Base-by-base conservation (phyloP, 768 basidiomycete species). In the Phlebiopsis gigantea region DNA sequence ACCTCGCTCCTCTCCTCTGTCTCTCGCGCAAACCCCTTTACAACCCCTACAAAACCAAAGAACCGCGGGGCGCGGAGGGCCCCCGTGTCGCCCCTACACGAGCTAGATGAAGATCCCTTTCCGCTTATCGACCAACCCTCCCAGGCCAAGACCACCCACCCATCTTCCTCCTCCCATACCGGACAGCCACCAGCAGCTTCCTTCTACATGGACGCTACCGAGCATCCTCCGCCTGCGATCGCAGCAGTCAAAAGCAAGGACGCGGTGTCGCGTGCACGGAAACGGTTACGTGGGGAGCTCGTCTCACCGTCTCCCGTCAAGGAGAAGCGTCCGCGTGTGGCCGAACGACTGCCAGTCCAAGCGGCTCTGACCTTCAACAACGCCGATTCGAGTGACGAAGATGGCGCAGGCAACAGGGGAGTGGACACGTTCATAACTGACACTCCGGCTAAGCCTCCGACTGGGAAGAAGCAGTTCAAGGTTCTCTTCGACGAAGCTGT, bases 251-350 rank as follows among this genome's bases (percentile, higher is more conserved):
- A 46, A 67, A 46, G 24, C 39, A 39, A 64, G 46, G 73, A 67
- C 48, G 80, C 87, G 12, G 69, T 90, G 28, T 79, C 78, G 24
- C 79, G 87, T 30, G 90, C 90, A 21, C 81, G 89, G 34, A 92
- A 92, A 68, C 84, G 90, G 55, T 76, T 92, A 17, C 82, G 90
- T 29, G 90, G 90, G 25, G 90, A 92, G 65, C 84, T 84, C 0
- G 88, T 92, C 1, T 91, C 90, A 0, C 90, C 90, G 3, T 89
- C 90, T 17, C 90, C 90, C 3, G 81, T 78, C 65, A 90, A 90
- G 68, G 82, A 82, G 65, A 91, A 90, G 68, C 80, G 85, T 57
- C 78, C 78, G 66, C 86, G 87, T 42, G 66, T 82, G 51, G 66
- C 68, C 34, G 73, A 51, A n/a, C 24, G 21, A 21, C n/a, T 39